Evolutionary conservation across 441 rosid species (phyloP), one percentile per base, ranked within the genome.

Genomic region (Gossypium trilobum): DNA sequence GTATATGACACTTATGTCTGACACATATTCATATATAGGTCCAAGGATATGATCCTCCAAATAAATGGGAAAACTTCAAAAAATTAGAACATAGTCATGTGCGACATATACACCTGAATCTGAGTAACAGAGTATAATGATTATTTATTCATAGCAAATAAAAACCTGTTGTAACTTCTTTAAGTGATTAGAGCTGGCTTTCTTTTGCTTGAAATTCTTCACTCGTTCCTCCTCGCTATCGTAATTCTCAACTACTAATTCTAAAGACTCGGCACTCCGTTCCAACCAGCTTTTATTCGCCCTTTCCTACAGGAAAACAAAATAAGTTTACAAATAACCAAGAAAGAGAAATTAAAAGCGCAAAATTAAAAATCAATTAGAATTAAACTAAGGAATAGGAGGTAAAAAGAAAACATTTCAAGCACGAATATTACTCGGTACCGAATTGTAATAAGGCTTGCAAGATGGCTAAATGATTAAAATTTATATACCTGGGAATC

Each of bases 211-310:
- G 83, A 74, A 77, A 19, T 76, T 88, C 76, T 84, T 86, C 56
- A 81, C 97, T 84, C 85, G 87, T 75, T 95, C 98, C 51, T 88
- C 98, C 80, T 94, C 97, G 74, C 94, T 92, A 74, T 92, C 97
- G 42, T 85, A 81, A 27, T 86, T 79, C 71, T 95, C 97, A 74
- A 95, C 67, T 39, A 81, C 84, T 25, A 91, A 81, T 75, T 88
- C 92, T 75, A 89, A 63, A 55, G 88, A 76, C 83, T 92, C 95
- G 0, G 98, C 98, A 81, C 86, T 90, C 68, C 87, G 84, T 66
- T 91, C 90, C 75, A 89, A 82, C 98, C 98, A 95, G 74, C 82
- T 88, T 84, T 85, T 88, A 60, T 84, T 81, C 36, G 91, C 93
- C 83, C 80, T 92, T 73, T 91, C 96, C 98, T 95, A 70, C 6